These are phyloP conservation scores for Chloromonas sp. DNA, from an alignment of 163 green algal genomes.

Conservation along the genomic window DNA sequence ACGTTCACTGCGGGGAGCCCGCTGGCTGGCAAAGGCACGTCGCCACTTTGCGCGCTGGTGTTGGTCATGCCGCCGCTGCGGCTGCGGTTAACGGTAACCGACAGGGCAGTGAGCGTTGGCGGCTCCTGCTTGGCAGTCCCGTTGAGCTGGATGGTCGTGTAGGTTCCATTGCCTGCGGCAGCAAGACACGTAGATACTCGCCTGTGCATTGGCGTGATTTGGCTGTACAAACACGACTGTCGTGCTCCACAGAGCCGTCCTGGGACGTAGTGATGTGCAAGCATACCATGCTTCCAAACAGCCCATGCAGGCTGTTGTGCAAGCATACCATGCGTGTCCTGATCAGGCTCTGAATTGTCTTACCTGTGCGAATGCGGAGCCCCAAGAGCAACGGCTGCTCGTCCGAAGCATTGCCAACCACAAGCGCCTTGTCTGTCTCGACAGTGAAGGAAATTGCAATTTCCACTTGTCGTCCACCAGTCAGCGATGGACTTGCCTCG, in stretches of 20 bases:
- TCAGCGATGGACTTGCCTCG: no score
- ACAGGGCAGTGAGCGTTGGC: neutral
- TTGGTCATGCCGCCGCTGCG: neutral
- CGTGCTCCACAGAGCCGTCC: neutral
- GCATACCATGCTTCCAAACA: neutral
- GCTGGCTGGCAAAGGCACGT: neutral
- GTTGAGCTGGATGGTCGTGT: conserved; percentile 18
- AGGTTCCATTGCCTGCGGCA: conserved; percentile 18
- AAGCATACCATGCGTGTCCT: neutral
- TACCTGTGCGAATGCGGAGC: no score
- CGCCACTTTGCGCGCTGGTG: neutral
- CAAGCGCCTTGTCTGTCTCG: no score
- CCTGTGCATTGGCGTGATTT: neutral
- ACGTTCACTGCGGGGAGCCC: neutral
- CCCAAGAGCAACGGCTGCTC: no score
- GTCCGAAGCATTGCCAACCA: no score
- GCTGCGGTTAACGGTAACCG: neutral
- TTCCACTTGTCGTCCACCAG: no score
- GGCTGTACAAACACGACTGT: neutral
- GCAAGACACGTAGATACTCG: no score
- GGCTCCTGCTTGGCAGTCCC: conserved; percentile 3
- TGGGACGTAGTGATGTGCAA: neutral
- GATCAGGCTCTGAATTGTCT: neutral
- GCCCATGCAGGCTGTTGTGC: neutral
- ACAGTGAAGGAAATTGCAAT: no score